These are phyloP conservation scores for Sanchytrium tribonematis DNA, from an alignment of 371 early-diverging fungal species.

Conservation along the genomic window DNA sequence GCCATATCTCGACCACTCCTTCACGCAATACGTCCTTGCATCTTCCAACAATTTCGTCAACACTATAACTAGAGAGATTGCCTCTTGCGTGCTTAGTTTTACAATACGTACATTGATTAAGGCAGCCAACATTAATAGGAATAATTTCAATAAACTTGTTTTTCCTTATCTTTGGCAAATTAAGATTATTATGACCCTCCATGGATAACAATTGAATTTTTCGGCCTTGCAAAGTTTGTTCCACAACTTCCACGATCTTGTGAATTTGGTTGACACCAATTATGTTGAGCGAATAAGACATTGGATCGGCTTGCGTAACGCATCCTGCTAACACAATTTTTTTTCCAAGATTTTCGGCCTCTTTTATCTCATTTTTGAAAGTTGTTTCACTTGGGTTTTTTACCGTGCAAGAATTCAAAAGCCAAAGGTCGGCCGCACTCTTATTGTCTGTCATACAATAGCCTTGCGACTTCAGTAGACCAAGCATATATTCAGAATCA, in stretches of 20 bases:
- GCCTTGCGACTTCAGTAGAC: constrained; percentile 17
- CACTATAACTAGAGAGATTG: constrained; percentile 11
- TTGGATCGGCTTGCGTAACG: constrained; percentile 10
- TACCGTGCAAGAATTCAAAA: constrained; percentile 25
- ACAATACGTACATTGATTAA: constrained; percentile 28
- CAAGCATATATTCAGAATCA: constrained; percentile 24
- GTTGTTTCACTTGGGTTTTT: constrained; percentile 21
- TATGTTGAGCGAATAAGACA: neutral
- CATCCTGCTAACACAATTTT: constrained; percentile 14
- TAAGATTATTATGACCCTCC: constrained; percentile 15
- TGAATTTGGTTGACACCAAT: constrained; percentile 21
- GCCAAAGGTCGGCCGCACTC: constrained; percentile 18
- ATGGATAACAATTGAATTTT: neutral
- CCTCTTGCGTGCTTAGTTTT: constrained; percentile 28
- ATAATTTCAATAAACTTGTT: constrained; percentile 22
- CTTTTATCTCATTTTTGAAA: constrained; percentile 18
- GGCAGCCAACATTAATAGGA: constrained; percentile 22
- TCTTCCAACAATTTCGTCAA: constrained; percentile 16
- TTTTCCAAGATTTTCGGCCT: constrained; percentile 13
- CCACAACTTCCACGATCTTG: constrained; percentile 20
- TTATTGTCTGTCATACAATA: constrained; percentile 11
- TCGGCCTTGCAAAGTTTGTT: constrained; percentile 21
- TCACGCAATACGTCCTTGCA: constrained; percentile 14
- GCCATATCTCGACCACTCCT: constrained; percentile 25
- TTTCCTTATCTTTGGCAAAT: constrained; percentile 20